Percentiles rank a stretch among this genome's conserved stretches.
phyloP scores from a whole-genome alignment of 345 rosid species.

The Arabis hirsuta region DNA sequence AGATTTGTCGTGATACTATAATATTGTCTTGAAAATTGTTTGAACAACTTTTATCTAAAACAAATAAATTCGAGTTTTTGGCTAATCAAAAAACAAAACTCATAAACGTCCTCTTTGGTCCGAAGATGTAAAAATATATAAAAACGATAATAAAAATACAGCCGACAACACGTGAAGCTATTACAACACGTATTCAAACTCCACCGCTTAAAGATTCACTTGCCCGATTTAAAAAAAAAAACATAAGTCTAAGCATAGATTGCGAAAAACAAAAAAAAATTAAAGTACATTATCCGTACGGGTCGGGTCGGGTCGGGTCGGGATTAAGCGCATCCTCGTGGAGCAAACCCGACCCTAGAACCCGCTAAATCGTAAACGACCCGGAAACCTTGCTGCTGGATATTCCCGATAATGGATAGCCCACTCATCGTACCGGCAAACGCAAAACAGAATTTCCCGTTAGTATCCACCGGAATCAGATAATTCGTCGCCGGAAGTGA shows the following conservation, averaged over 20 bases:
- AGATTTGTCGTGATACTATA: background rate
- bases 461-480: slow-evolving; percentile 75
- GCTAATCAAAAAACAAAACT: background rate
- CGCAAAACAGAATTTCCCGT: slow-evolving; percentile 88
- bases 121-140: slow-evolving; percentile 1
- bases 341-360: slow-evolving; percentile 84
- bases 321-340: slow-evolving; percentile 74
- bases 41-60: background rate
- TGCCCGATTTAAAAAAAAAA: slow-evolving; percentile 22
- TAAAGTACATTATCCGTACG: slow-evolving; percentile 38
- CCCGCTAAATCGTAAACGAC: slow-evolving; percentile 74
- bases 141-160: slow-evolving; percentile 28
- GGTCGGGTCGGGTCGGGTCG: slow-evolving; percentile 21
- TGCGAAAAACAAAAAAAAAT: background rate
- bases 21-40: slow-evolving; percentile 4
- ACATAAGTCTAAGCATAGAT: slow-evolving; percentile 32
- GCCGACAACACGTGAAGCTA: slow-evolving; percentile 49
- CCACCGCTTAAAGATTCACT: slow-evolving; percentile 43
- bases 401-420: slow-evolving; percentile 85
- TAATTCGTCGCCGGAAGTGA: slow-evolving; percentile 91
- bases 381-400: slow-evolving; percentile 98
- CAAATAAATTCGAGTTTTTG: background rate
- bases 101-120: slow-evolving; percentile 1
- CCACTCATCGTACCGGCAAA: slow-evolving; percentile 92
- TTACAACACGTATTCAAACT: slow-evolving; percentile 42